Percentiles rank a stretch among this genome's conserved stretches.
phyloP scores from a whole-genome alignment of 192 early-diverging fungal genomes.

The Coemansia sp. region DNA sequence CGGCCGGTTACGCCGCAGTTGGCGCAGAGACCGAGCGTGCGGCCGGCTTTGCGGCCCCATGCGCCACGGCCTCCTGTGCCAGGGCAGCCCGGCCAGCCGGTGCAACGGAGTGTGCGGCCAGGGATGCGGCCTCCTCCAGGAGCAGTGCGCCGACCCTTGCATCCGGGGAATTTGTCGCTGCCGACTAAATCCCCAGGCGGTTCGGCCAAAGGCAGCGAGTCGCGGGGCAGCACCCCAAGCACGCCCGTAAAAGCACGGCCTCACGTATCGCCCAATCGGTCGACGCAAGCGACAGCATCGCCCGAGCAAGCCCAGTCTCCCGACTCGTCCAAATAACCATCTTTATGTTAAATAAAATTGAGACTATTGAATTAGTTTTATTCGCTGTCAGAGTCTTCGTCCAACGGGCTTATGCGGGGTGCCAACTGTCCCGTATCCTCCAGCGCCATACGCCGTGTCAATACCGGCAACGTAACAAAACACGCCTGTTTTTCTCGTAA shows the following conservation, averaged over 20 bases:
- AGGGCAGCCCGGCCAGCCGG: constrained; percentile 12
- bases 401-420: constrained; percentile 73
- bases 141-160: not conserved
- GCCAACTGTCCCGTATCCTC: constrained; percentile 85
- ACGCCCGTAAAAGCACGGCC: constrained; percentile 6
- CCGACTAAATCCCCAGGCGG: not conserved
- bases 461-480: constrained; percentile 83
- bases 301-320: not conserved
- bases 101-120: not conserved
- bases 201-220: constrained; percentile 3
- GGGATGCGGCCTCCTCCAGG: not conserved
- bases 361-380: too few species aligned
- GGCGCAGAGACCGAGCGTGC: not conserved
- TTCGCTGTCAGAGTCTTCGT: constrained; percentile 53
- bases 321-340: not conserved
- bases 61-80: constrained; percentile 9
- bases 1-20: not conserved
- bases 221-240: constrained; percentile 39
- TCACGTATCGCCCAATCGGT: not conserved
- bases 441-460: constrained; percentile 75
- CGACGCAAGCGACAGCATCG: not conserved
- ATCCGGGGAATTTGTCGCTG: not conserved
- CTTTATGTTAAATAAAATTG: too few species aligned
- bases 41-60: not conserved
- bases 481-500: constrained; percentile 78